A percentile compares a stretch with the other conserved stretches of the same genome.
Conservation (phyloP, 129 eudicot species). For the Escallonia rubra region DNA sequence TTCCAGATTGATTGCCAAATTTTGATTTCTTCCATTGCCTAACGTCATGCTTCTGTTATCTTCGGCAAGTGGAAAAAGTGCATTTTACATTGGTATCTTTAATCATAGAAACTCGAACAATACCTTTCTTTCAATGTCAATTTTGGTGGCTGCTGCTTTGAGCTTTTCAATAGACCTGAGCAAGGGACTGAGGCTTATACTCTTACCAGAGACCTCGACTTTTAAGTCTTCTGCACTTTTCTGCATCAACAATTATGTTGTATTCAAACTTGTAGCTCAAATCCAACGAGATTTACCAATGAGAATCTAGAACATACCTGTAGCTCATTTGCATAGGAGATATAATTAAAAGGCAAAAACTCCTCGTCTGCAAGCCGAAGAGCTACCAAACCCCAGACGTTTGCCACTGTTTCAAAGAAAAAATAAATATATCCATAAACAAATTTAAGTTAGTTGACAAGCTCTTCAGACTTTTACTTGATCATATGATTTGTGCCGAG, state of each 20-base stretch:
- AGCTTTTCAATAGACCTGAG: conserved; percentile 57
- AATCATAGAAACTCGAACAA: neutral
- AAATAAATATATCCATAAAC: neutral
- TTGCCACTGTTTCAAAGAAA: conserved; percentile 49
- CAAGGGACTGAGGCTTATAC: conserved; percentile 57
- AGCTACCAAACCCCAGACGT: conserved; percentile 85
- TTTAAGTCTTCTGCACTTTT: conserved; percentile 61
- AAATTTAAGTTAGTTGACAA: neutral
- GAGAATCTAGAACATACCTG: conserved; percentile 39
- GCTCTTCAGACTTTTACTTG: neutral
- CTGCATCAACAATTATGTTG: conserved; percentile 28
- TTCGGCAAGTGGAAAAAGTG: conserved; percentile 7
- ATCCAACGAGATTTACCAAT: conserved; percentile 5
- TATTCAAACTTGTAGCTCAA: neutral
- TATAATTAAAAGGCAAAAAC: conserved; percentile 66
- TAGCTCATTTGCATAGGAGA: conserved; percentile 57
- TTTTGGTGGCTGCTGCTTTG: conserved; percentile 44
- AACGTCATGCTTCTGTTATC: conserved; percentile 3
- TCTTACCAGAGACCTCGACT: conserved; percentile 23
- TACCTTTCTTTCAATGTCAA: conserved; percentile 60
- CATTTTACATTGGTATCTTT: neutral
- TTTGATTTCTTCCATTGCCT: conserved; percentile 48
- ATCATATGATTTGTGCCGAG: neutral
- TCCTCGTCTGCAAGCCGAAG: conserved; percentile 80
- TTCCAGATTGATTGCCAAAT: conserved; percentile 42